Percentiles rank a stretch among this genome's conserved stretches.
These are phyloP conservation scores for Pythium myriotylum DNA, from an alignment of 352 stramenopile genomes.

Conservation along the genomic window DNA sequence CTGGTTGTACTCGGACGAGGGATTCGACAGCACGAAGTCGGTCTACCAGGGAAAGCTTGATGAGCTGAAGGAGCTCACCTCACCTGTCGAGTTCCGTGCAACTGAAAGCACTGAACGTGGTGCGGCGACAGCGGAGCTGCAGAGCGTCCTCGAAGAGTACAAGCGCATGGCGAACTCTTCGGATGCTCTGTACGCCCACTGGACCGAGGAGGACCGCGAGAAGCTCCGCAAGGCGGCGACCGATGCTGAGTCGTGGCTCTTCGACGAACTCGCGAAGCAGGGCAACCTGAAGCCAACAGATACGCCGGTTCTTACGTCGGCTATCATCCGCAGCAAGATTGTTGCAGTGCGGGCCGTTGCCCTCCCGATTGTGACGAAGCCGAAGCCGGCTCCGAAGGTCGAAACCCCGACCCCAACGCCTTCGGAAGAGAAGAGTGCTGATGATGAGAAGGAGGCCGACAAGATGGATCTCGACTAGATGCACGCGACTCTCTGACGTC, in stretches of 20 bases:
- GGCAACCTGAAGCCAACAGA: conserved; percentile 77
- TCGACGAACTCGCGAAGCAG: conserved; percentile 96
- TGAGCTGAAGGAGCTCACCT: conserved; percentile 92
- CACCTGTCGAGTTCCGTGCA: conserved; percentile 93
- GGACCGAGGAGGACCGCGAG: conserved; percentile 94
- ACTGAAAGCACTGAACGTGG: conserved; percentile 91
- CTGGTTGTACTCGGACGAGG: conserved; percentile 99
- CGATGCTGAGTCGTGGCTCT: conserved; percentile 94
- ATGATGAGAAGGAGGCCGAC: conserved; percentile 52
- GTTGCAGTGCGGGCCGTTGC: conserved; percentile 89
- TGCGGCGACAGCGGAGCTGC: conserved; percentile 88
- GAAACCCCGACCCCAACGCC: conserved; percentile 51
- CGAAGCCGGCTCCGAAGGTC: conserved; percentile 88
- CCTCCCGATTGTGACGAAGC: conserved; percentile 97
- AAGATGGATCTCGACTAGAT: conserved; percentile 89
- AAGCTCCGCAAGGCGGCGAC: conserved; percentile 91
- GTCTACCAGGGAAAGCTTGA: conserved; percentile 96
- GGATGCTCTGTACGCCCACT: conserved; percentile 94
- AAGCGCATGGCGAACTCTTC: conserved; percentile 94
- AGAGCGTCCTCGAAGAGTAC: conserved; percentile 94
- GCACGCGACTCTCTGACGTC: not conserved
- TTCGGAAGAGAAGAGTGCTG: conserved; percentile 41
- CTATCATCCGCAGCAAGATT: conserved; percentile 89
- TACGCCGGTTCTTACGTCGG: conserved; percentile 92
- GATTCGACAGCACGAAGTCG: conserved; percentile 98